A percentile compares a stretch with the other conserved stretches of the same genome.
These are phyloP conservation scores for Boletus insuetus DNA, from an alignment of 768 basidiomycete species.

Conservation along the genomic window DNA sequence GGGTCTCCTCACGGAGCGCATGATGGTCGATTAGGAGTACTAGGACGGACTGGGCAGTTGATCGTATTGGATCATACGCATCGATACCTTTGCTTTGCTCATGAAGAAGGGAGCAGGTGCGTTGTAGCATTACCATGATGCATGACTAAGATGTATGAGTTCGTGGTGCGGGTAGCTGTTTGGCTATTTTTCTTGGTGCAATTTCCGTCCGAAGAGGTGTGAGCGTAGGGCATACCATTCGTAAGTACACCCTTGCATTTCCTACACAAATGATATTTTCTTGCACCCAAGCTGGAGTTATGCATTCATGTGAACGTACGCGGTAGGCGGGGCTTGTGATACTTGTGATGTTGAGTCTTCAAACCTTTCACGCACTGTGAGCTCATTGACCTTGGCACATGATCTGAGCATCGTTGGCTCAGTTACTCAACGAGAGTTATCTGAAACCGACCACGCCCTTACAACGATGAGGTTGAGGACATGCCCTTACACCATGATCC, in stretches of 20 bases:
- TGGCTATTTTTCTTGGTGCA: slow-evolving; percentile 17
- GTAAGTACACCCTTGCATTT: slow-evolving; percentile 58
- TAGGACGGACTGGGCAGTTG: slow-evolving; percentile 8
- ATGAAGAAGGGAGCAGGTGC: slow-evolving; percentile 52
- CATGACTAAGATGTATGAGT: slow-evolving; percentile 41
- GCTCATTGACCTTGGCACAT: slow-evolving; percentile 23
- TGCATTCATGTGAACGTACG: background rate
- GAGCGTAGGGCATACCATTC: slow-evolving; percentile 31
- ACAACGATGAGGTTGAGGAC: background rate
- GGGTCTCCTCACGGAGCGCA: slow-evolving; percentile 81
- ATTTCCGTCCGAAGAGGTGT: slow-evolving; percentile 15
- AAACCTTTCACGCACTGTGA: slow-evolving; percentile 9
- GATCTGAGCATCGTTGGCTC: slow-evolving; percentile 15
- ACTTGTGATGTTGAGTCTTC: slow-evolving; percentile 24
- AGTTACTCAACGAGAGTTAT: background rate
- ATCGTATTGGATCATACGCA: slow-evolving; percentile 18
- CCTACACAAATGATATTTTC: slow-evolving; percentile 40
- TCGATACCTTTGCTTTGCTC: slow-evolving; percentile 27
- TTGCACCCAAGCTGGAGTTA: slow-evolving; percentile 17
- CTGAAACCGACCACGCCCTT: too few relatives aligned
- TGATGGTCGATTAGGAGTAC: slow-evolving; percentile 64
- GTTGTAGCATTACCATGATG: slow-evolving; percentile 50
- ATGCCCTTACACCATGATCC: background rate
- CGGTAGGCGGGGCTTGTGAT: background rate
- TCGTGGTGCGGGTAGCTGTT: slow-evolving; percentile 26